A percentile compares a stretch with the other conserved stretches of the same genome.
Conservation (phyloP, 2,329 filamentous ascomycete genomes). For the Talaromyces sp. region DNA sequence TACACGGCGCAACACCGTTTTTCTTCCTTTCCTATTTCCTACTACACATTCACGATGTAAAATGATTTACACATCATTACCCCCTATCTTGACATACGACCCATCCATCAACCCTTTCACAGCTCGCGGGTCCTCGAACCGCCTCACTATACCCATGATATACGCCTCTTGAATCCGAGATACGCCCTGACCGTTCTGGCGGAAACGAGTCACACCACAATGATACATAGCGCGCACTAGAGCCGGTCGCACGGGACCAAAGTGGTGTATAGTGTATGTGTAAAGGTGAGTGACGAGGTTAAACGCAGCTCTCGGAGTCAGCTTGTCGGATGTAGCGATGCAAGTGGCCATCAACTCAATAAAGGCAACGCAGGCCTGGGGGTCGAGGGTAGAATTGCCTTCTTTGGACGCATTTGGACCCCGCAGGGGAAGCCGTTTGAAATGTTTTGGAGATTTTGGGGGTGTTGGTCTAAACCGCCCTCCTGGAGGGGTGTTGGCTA, state of each 20-base stretch:
- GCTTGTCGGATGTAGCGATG: constrained; percentile 32
- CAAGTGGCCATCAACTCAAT: constrained; percentile 42
- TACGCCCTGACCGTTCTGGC: constrained; percentile 31
- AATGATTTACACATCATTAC: not conserved
- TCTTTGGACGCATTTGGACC: constrained; percentile 4
- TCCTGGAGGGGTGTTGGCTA: constrained; percentile 19
- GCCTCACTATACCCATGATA: constrained; percentile 38
- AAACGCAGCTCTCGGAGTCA: constrained; percentile 38
- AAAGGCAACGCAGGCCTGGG: constrained; percentile 34
- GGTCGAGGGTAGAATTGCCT: constrained; percentile 19
- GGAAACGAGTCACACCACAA: constrained; percentile 42
- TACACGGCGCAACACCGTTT: not conserved
- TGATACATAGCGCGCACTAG: constrained; percentile 47
- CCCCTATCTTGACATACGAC: constrained; percentile 7
- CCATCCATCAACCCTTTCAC: constrained; percentile 23
- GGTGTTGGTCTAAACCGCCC: not conserved
- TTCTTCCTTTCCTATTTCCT: no score
- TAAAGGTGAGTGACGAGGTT: constrained; percentile 45
- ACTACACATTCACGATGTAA: no score
- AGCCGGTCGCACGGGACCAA: constrained; percentile 36
- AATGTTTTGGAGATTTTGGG: not conserved
- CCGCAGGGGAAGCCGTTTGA: constrained; percentile 8
- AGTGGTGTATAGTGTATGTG: constrained; percentile 36
- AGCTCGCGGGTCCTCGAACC: constrained; percentile 39
- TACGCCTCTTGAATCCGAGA: constrained; percentile 33